Conservation (phyloP, 345 rosid genomes). For the Noccaea bulbosa region DNA sequence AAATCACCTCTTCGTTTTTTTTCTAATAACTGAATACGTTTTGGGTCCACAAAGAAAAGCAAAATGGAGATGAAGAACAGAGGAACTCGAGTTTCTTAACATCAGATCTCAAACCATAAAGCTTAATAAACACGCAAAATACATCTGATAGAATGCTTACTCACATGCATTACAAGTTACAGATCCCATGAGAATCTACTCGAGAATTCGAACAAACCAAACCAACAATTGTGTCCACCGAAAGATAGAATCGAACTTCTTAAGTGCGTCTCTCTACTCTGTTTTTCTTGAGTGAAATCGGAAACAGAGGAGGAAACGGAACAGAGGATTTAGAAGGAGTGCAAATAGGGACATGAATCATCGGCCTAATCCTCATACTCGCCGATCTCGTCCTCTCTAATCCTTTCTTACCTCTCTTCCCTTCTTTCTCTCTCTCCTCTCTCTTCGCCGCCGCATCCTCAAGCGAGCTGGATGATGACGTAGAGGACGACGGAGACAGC, state of each 20-base stretch:
- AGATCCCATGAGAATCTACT: conserved; percentile 5
- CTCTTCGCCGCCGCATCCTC: conserved; percentile 45
- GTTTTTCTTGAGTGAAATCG: conserved; percentile 55
- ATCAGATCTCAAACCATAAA: conserved; percentile 18
- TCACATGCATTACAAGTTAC: conserved; percentile 31
- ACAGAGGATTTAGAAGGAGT: conserved; percentile 58
- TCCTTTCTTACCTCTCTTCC: conserved; percentile 73
- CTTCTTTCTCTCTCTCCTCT: conserved; percentile 46
- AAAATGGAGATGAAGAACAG: conserved; percentile 21
- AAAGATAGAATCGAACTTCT: not conserved
- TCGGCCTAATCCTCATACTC: conserved; percentile 74
- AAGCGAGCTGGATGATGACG: conserved; percentile 73
- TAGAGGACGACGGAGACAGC: conserved; percentile 63
- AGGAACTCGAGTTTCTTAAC: conserved; percentile 23
- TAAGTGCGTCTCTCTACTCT: conserved; percentile 58
- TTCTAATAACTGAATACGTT: not conserved
- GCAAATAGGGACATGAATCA: conserved; percentile 81
- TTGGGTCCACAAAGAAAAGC: not conserved
- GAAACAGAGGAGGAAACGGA: conserved; percentile 69
- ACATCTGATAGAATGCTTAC: conserved; percentile 7
- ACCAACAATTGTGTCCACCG: conserved; percentile 16
- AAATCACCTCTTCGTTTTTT: conserved; percentile 17
- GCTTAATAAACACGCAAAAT: not conserved
- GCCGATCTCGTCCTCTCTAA: conserved; percentile 79
- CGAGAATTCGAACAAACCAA: conserved; percentile 33